phyloP scores from a whole-genome alignment of 768 basidiomycete genomes.

The Calocybe indica region DNA sequence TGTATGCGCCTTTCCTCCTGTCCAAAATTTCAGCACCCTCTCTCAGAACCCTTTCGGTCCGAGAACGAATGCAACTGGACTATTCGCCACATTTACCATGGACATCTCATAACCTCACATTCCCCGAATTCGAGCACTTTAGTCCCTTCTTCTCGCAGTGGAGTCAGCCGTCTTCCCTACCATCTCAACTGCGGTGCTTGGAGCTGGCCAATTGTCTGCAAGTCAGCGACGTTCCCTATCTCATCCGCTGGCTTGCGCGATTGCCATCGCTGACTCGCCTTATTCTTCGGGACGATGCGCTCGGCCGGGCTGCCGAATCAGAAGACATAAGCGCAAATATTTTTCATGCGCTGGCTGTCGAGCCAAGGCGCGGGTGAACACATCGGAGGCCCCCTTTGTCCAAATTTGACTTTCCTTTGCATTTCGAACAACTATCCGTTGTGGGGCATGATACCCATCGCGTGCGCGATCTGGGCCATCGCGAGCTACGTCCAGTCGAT shows the following conservation, averaged over 20 bases:
- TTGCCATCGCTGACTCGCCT: conserved; percentile 21
- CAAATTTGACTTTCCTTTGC: conserved; percentile 17
- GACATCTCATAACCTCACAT: not conserved
- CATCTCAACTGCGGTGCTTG: conserved; percentile 19
- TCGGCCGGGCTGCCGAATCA: conserved; percentile 7
- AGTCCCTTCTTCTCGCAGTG: conserved; percentile 19
- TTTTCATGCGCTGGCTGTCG: conserved; percentile 9
- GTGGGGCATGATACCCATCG: conserved; percentile 14
- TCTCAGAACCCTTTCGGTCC: conserved; percentile 18
- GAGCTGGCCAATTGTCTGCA: conserved; percentile 17
- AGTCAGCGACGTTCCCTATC: conserved; percentile 15
- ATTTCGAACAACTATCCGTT: conserved; percentile 12
- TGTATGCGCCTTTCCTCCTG: conserved; percentile 13
- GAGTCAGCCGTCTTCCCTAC: conserved; percentile 17
- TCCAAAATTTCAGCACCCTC: conserved; percentile 14
- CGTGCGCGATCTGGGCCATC: conserved; percentile 7
- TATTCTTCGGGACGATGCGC: conserved; percentile 12
- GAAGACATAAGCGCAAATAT: not conserved
- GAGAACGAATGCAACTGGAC: not conserved
- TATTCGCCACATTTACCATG: not conserved
- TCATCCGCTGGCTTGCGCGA: conserved; percentile 23
- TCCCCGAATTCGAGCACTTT: conserved; percentile 4
- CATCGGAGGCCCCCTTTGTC: conserved; percentile 20
- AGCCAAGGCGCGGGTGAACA: conserved; percentile 10
- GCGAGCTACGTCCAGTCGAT: conserved; percentile 4